phyloP scores from a whole-genome alignment of 2,329 filamentous ascomycete genomes.

The Coniochaeta sp. region DNA sequence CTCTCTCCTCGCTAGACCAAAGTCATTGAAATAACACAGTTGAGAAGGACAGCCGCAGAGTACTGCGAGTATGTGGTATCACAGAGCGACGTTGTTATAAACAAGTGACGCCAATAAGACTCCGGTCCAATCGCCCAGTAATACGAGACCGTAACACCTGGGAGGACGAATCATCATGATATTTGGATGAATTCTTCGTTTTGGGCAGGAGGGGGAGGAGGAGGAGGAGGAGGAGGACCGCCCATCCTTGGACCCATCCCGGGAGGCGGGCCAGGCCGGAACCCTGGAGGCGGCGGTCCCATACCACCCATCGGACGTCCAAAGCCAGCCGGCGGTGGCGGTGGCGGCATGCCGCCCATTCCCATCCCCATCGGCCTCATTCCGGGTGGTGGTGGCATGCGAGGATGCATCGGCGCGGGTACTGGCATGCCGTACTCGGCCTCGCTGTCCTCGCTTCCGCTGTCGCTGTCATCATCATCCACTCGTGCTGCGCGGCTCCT shows the following conservation, averaged over 20 bases:
- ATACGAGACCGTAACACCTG: background rate
- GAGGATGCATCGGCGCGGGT: background rate
- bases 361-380: slow-evolving; percentile 3
- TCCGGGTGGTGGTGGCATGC: background rate
- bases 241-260: background rate
- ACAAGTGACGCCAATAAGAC: background rate
- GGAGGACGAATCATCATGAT: background rate
- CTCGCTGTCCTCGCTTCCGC: slow-evolving; percentile 5
- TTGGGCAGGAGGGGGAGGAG: background rate
- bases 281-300: background rate
- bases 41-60: background rate
- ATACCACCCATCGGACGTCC: background rate
- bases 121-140: background rate
- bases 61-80: background rate
- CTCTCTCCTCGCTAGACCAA: background rate
- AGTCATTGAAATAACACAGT: background rate
- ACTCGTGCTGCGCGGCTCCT: slow-evolving; percentile 5
- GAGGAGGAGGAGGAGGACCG: background rate
- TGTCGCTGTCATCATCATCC: slow-evolving; percentile 5
- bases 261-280: background rate
- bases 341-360: slow-evolving; percentile 1
- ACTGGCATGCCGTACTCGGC: slow-evolving; percentile 4
- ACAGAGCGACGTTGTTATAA: background rate
- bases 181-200: background rate
- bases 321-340: background rate